Evolutionary conservation across 139 green algal species (phyloP), one percentile per base, ranked within the genome.

Genomic region (Nannochloris sp.): DNA sequence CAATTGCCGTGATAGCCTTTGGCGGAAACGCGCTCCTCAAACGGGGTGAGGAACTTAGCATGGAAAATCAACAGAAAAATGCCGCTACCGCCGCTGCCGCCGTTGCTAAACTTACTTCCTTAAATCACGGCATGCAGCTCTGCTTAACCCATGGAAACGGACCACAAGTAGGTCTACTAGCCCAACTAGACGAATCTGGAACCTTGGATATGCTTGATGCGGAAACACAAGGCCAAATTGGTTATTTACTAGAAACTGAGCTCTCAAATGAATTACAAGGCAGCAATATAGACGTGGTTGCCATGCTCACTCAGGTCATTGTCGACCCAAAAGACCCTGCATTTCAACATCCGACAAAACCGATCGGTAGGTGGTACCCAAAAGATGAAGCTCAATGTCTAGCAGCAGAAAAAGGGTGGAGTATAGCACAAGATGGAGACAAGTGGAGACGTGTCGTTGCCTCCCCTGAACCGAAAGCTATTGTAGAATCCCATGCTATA

Each of bases 1-100:
- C 51, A 27, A n/a, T 65, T 7, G 54, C 48, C 3, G 33, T 78
- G 0, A 59, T 76, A 2, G 71, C 71, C 0, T 54, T 78, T 29
- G 71, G 71, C 4, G 71, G 71, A 35, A 78, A 78, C 32, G 71
- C 65, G n/a, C 67, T 78, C 35, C 65, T 76, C 0, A 61, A 64
- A 44, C 56, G 71, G 0, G 65, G 65, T 0, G 57, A 75, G 57
- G 19, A 32, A 6, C 56, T 71, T 7, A 60, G 36, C 4, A 46
- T 56, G 34, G 65, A 78, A 6, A 45, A 24, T 3, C 71, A 77
- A 55, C 15, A 38, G 14, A 13, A 32, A 4, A 61, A 36, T 32
- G 44, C 34, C 19, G 32, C 10, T 25, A 46, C 47, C 3, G 71
- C 71, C 15, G 65, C 65, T 10, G 32, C 13, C 1, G 32, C 27